Percentiles rank a stretch among this genome's conserved stretches.
These are phyloP conservation scores for Suhomyces bribrorum DNA, from an alignment of 1,139 yeast species.

Conservation along the genomic window DNA sequence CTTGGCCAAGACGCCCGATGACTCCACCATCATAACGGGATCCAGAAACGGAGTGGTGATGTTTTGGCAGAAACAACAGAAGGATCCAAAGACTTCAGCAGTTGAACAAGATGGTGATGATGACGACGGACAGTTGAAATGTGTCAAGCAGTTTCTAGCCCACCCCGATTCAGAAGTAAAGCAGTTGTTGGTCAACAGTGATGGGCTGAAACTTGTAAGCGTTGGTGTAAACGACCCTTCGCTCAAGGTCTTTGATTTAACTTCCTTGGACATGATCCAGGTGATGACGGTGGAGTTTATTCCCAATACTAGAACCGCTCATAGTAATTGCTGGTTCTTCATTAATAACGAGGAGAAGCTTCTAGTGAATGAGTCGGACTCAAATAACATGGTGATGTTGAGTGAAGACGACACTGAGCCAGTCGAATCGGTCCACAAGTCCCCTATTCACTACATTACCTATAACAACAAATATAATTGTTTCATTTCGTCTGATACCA, in stretches of 20 bases:
- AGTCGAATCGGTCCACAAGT: slow-evolving; percentile 27
- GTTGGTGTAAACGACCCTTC: slow-evolving; percentile 29
- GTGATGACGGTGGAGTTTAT: slow-evolving; percentile 25
- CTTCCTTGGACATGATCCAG: slow-evolving; percentile 42
- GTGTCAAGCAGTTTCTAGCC: slow-evolving; percentile 39
- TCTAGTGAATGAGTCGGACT: slow-evolving; percentile 25
- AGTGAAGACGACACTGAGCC: slow-evolving; percentile 19
- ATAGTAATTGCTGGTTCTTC: slow-evolving; percentile 23
- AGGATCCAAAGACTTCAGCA: slow-evolving; percentile 2
- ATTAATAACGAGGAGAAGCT: slow-evolving; percentile 17
- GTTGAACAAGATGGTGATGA: slow-evolving; percentile 1
- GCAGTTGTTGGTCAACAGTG: slow-evolving; percentile 16
- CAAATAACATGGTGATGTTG: slow-evolving; percentile 22
- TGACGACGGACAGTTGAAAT: slow-evolving; percentile 27
- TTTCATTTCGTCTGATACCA: slow-evolving; percentile 38
- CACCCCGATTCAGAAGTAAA: slow-evolving; percentile 21
- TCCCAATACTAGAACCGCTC: slow-evolving; percentile 19
- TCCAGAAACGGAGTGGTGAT: slow-evolving; percentile 43
- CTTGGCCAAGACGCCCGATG: slow-evolving; percentile 13
- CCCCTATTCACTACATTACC: slow-evolving; percentile 26
- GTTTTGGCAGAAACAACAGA: slow-evolving; percentile 35
- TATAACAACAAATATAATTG: slow-evolving; percentile 32
- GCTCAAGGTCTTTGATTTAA: slow-evolving; percentile 42
- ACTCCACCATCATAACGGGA: slow-evolving; percentile 31
- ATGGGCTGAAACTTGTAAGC: slow-evolving; percentile 30